These are phyloP conservation scores for Fusarium hostae DNA, from an alignment of 2,329 filamentous ascomycete species.

Conservation along the genomic window DNA sequence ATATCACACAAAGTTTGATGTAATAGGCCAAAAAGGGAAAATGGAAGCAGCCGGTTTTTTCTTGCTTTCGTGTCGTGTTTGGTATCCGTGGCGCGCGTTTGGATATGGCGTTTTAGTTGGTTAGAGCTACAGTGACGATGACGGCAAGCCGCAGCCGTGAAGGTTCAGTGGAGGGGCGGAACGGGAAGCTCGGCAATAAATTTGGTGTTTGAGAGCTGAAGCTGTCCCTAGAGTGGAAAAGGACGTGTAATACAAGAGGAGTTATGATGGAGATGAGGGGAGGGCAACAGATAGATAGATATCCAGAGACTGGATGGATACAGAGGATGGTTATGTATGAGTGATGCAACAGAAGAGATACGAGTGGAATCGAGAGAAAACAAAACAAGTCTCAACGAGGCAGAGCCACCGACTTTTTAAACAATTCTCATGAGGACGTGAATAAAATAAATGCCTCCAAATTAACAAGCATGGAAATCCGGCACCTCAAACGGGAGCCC, in stretches of 20 bases:
- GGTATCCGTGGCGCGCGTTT: constrained; percentile 11
- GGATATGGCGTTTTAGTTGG: constrained; percentile 20
- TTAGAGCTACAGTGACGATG: constrained; percentile 21
- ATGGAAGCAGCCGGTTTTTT: constrained; percentile 28
- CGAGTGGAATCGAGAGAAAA: constrained; percentile 3
- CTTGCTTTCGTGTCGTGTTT: neutral
- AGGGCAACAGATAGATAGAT: neutral
- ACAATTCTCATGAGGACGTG: constrained; percentile 11
- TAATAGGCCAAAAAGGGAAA: constrained; percentile 13
- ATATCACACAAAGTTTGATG: constrained; percentile 5
- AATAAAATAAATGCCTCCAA: constrained; percentile 21
- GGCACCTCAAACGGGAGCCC: constrained; percentile 21
- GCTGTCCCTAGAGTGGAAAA: neutral
- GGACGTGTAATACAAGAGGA: constrained; percentile 8
- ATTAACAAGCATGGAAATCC: constrained; percentile 27
- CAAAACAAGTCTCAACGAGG: neutral
- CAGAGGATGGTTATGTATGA: neutral
- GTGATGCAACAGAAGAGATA: neutral
- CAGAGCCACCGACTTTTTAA: constrained; percentile 38
- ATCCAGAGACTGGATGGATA: neutral
- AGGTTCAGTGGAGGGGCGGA: constrained; percentile 22
- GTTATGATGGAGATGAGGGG: neutral
- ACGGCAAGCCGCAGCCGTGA: constrained; percentile 31
- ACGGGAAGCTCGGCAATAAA: constrained; percentile 23
- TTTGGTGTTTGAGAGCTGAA: neutral